These are phyloP conservation scores for Aspergillus carbonarius DNA, from an alignment of 2,329 filamentous ascomycete species.

Conservation along the genomic window DNA sequence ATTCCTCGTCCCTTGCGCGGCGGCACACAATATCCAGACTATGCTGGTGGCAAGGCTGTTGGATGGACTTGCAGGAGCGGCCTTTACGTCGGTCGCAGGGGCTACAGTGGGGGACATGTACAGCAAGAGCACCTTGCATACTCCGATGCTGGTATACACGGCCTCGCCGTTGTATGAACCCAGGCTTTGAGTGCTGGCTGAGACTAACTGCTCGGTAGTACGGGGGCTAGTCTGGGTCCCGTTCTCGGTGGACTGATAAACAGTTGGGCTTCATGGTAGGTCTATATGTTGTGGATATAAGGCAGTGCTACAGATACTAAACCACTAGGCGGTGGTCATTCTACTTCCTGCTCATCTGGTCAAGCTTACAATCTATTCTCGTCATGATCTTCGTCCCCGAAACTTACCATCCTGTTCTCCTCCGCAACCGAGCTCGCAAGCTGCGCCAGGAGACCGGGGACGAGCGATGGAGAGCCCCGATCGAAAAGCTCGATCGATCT, in stretches of 20 bases:
- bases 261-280: constrained; percentile 7
- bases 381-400: constrained; percentile 75
- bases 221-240: constrained; percentile 13
- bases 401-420: constrained; percentile 64
- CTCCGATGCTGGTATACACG: constrained; percentile 16
- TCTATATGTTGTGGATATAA: too few relatives aligned
- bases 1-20: constrained; percentile 65
- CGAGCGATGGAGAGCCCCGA: constrained; percentile 67
- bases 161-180: constrained; percentile 10
- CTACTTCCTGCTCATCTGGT: constrained; percentile 79
- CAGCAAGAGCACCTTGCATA: constrained; percentile 9
- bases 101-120: constrained; percentile 20
- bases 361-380: constrained; percentile 57
- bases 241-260: constrained; percentile 17
- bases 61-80: constrained; percentile 41
- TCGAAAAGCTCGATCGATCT: constrained; percentile 67
- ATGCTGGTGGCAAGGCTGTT: constrained; percentile 75
- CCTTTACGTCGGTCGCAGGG: constrained; percentile 68
- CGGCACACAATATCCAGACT: constrained; percentile 71
- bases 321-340: constrained; percentile 66
- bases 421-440: constrained; percentile 58
- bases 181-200: neutral
- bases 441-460: constrained; percentile 72
- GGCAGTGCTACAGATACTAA: too few relatives aligned
- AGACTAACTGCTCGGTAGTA: neutral